Evolutionary conservation across 2,329 filamentous ascomycete species (phyloP).

Genomic region (Macroventuria anomochaeta): DNA sequence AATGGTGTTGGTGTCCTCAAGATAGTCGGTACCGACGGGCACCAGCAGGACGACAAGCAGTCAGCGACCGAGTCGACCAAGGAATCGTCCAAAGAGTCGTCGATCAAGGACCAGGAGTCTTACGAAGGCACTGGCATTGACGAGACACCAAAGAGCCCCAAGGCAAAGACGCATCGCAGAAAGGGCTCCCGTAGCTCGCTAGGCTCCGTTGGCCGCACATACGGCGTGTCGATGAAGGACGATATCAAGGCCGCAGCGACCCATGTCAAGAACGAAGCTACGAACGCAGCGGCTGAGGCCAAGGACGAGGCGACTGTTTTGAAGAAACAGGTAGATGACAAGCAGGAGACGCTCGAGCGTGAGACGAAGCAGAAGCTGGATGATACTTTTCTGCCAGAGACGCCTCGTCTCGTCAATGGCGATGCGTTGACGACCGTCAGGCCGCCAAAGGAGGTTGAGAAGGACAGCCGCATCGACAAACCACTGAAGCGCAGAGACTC

Average conservation of each 20-base stretch:
- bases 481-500: constrained; percentile 42
- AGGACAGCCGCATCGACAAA: constrained; percentile 41
- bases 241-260: not conserved
- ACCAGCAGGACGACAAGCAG: constrained; percentile 14
- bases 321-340: not conserved
- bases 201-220: constrained; percentile 39
- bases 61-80: constrained; percentile 2
- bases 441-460: constrained; percentile 48
- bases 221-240: constrained; percentile 31
- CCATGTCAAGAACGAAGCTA: not conserved
- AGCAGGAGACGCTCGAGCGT: not conserved
- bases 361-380: not conserved
- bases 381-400: constrained; percentile 8
- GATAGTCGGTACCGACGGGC: constrained; percentile 19
- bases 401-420: constrained; percentile 39
- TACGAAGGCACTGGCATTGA: constrained; percentile 45
- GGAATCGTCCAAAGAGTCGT: constrained; percentile 11
- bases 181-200: constrained; percentile 42
- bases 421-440: constrained; percentile 55
- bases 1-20: constrained; percentile 9
- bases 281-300: not conserved
- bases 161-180: constrained; percentile 35
- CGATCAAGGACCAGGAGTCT: constrained; percentile 25
- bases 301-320: not conserved
- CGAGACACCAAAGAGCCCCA: constrained; percentile 42